These are phyloP conservation scores for Helichrysum umbraculigerum DNA, from an alignment of 129 eudicot genomes.

Conservation along the genomic window DNA sequence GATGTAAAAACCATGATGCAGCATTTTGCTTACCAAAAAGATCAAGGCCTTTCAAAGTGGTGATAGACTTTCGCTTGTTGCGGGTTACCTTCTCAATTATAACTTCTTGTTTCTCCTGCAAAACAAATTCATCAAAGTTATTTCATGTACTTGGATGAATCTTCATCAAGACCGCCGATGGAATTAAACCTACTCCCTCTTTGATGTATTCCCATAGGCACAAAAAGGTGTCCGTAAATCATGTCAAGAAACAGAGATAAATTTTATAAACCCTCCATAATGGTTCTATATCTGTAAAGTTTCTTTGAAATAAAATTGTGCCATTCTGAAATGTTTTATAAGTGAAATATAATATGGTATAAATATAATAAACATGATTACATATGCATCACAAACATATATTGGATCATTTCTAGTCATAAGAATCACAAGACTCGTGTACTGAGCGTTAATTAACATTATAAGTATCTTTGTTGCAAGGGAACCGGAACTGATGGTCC, in stretches of 20 bases:
- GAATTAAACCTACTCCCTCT: too few relatives aligned
- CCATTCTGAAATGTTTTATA: not conserved
- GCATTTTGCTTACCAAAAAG: constrained; percentile 64
- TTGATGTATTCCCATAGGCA: too few relatives aligned
- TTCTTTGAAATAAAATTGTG: not conserved
- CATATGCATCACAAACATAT: not conserved
- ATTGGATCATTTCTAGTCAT: not conserved
- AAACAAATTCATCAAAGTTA: constrained; percentile 21
- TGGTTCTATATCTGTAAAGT: not conserved
- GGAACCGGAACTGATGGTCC: not conserved
- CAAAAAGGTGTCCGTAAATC: too few relatives aligned
- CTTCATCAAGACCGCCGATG: not conserved
- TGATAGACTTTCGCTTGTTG: constrained; percentile 85
- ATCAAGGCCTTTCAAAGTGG: constrained; percentile 84
- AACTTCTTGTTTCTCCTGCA: constrained; percentile 87
- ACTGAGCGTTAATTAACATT: not conserved
- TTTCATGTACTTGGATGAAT: not conserved
- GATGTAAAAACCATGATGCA: not conserved
- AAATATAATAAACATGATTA: not conserved
- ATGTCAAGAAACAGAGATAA: too few relatives aligned
- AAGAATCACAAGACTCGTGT: not conserved
- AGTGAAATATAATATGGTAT: not conserved
- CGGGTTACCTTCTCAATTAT: constrained; percentile 92
- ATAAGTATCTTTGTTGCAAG: not conserved
- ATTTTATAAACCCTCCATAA: not conserved